Evolutionary conservation across 75 land plant genomes (phyloP).

Genomic region (Cryptomeria japonica): DNA sequence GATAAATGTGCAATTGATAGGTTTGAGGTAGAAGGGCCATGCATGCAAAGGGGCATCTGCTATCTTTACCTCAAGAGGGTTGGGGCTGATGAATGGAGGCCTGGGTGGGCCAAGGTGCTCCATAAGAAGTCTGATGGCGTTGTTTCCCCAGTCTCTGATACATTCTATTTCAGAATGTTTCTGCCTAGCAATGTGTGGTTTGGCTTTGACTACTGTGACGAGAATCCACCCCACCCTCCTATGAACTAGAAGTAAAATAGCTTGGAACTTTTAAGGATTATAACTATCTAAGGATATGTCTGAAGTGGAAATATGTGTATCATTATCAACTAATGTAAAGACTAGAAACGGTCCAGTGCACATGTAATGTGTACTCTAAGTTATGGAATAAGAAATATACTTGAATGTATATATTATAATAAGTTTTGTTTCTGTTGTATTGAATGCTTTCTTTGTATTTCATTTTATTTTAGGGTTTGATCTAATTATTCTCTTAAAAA

Average conservation of each 20-base stretch:
- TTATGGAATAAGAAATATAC: too few species aligned
- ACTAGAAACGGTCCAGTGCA: too few species aligned
- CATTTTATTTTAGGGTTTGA: too few species aligned
- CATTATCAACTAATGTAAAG: too few species aligned
- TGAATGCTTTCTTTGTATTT: too few species aligned
- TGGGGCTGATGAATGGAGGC: constrained; percentile 37
- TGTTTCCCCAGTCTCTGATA: constrained; percentile 9
- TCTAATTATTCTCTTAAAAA: too few species aligned
- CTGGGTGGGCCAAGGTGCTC: constrained; percentile 31
- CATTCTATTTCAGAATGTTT: constrained; percentile 25
- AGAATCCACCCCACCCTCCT: constrained; percentile 4
- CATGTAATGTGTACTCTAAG: too few species aligned
- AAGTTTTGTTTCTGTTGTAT: too few species aligned
- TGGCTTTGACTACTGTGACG: constrained; percentile 24
- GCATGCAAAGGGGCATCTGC: constrained; percentile 30
- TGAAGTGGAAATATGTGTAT: too few species aligned
- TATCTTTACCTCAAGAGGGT: constrained; percentile 35
- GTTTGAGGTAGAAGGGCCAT: constrained; percentile 28
- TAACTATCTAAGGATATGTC: too few species aligned
- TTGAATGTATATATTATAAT: too few species aligned
- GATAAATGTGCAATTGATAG: constrained; percentile 24
- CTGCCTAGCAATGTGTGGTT: constrained; percentile 34
- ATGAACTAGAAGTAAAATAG: background rate
- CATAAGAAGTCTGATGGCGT: background rate
- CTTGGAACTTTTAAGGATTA: background rate